A percentile compares a stretch with the other conserved stretches of the same genome.
phyloP scores from a whole-genome alignment of 2,329 filamentous ascomycete species.

The Monosporascus cannonballus region DNA sequence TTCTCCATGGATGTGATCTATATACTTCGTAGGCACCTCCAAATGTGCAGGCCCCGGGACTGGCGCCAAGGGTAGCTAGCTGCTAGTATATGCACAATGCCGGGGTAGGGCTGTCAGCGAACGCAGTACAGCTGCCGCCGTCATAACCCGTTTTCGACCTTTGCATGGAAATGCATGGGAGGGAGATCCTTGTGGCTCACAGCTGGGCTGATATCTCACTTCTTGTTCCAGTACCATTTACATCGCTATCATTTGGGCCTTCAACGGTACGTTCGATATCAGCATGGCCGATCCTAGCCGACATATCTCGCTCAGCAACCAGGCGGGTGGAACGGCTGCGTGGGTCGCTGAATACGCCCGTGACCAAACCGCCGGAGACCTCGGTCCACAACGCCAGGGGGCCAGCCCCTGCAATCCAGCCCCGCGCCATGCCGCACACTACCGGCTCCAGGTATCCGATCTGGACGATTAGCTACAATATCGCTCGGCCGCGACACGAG shows the following conservation, averaged over 20 bases:
- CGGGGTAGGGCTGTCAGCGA: no score
- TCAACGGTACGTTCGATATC: constrained; percentile 23
- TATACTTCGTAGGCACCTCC: no score
- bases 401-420: constrained; percentile 51
- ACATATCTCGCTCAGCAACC: constrained; percentile 30
- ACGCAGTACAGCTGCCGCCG: no score
- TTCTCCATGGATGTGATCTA: no score
- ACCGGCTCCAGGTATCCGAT: constrained; percentile 51
- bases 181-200: no score
- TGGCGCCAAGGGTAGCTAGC: no score
- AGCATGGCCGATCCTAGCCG: constrained; percentile 28
- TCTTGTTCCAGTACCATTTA: neutral
- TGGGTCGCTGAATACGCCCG: constrained; percentile 39
- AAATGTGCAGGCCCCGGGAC: no score
- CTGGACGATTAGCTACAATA: constrained; percentile 49
- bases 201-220: no score
- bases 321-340: constrained; percentile 37
- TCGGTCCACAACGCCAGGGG: constrained; percentile 47
- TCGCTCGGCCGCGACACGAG: constrained; percentile 39
- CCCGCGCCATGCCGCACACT: constrained; percentile 45
- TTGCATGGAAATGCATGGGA: no score
- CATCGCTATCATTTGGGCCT: constrained; percentile 1
- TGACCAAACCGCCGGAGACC: constrained; percentile 43
- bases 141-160: no score
- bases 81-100: no score